Base-by-base conservation (phyloP, 768 basidiomycete genomes). In the Agrocybe chaxingu region DNA sequence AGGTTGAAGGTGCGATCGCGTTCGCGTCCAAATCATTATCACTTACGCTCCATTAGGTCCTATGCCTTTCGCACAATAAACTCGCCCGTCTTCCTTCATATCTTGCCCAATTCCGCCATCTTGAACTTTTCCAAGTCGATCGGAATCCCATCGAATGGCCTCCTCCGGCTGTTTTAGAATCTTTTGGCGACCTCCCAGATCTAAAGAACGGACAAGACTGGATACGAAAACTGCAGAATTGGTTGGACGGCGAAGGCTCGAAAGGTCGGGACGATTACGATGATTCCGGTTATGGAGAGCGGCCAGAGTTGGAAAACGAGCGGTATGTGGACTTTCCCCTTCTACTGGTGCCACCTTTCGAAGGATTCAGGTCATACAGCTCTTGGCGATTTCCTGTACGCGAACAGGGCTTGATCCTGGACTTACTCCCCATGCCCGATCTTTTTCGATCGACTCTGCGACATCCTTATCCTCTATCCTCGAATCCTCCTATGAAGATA, bases 71-170 rank as follows among this genome's bases (percentile, higher is more conserved):
- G 13, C 83, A 84, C 64, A 99, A 99, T 70, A 89, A 84, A 66
- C 74, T 99, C 52, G 77, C 79, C 34, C 76, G 80, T 12, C 75
- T 99, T 2, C 97, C 96, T 2, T 59, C 73, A 7, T 98, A 95
- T 66, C 65, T 99, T 43, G 66, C 78, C 3, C 78, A 84, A 45
- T 96, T 97, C 63, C 69, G 69, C 30, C 73, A 78, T 45, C 74
- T 99, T 36, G 82, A 83, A 42, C 78, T 97, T 31, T 75, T 98
- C 58, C 91, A 91, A 66, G 72, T 90, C 7, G 94, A 96, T 56
- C 83, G 87, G 55, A 98, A 99, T 62, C 95, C 95, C 3, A 78
- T 97, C 35, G 88, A 93, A 66, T 98, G 94, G 92, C 96, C 96
- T 0, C 88, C 91, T 6, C 78, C 72, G 53, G 51, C 71, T 42